Conservation (phyloP, 1,139 yeast species). For the Sugiyamaella castrensis region DNA sequence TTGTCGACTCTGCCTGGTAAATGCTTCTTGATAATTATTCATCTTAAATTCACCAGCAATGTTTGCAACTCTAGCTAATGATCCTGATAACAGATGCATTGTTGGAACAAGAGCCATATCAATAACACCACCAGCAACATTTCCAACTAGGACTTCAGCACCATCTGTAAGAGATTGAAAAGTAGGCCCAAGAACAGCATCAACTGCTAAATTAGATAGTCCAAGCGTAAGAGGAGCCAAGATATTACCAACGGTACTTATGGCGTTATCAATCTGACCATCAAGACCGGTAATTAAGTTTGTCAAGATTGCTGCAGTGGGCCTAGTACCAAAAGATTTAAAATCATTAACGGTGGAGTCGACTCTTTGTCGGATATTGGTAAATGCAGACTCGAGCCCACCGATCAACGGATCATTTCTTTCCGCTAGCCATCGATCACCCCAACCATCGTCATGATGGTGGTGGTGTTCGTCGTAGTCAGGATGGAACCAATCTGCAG, state of each 20-base stretch:
- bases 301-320: constrained; percentile 27
- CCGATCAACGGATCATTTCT: constrained; percentile 8
- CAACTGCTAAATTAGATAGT: constrained; percentile 28
- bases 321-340: constrained; percentile 25
- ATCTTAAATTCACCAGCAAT: constrained; percentile 16
- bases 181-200: constrained; percentile 32
- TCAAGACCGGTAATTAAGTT: constrained; percentile 33
- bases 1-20: constrained; percentile 10
- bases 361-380: constrained; percentile 28
- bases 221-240: constrained; percentile 30
- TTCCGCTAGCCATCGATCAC: constrained; percentile 6
- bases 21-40: constrained; percentile 13
- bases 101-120: constrained; percentile 26
- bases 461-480: not conserved
- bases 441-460: not conserved
- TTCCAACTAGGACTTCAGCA: constrained; percentile 34
- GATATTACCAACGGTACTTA: constrained; percentile 27
- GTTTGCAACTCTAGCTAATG: constrained; percentile 11
- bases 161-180: constrained; percentile 38
- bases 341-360: constrained; percentile 22
- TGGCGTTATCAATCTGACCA: constrained; percentile 33
- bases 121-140: constrained; percentile 29
- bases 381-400: constrained; percentile 20
- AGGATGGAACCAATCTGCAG: not conserved
- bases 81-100: constrained; percentile 22